Base-by-base conservation (phyloP, 441 rosid species). In the Croton setiger region DNA sequence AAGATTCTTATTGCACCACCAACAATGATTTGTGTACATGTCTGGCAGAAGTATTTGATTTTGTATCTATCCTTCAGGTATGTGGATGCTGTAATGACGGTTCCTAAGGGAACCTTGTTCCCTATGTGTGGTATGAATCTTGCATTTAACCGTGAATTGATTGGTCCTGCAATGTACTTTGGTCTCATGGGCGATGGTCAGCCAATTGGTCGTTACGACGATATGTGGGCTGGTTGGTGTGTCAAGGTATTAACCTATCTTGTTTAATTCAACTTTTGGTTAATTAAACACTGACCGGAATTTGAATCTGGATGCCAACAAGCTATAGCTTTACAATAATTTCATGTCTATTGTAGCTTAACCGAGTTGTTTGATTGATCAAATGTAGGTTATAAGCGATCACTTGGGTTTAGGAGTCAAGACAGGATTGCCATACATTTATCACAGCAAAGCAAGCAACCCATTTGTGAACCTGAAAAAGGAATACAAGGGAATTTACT, bases 141-240 rank as follows among this genome's bases (percentile, higher is more conserved):
- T 65, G 91, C 79, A 10, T 92, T 92, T 71, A 88, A 92, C 88
- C 95, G 97, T 64, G 96, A 92, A 52, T 79, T 88, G 64, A 90
- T 92, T 57, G 98, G 97, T 11, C 96, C 98, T 37, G 93, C 87
- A 55, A 88, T 92, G 96, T 92, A 92, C 85, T 92, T 90, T 35
- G 96, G 98, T 66, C 96, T 90, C 77, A 92, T 90, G 97, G 97
- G 98, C 8, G 97, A 92, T 72, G 97, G 98, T 69, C 98, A 92
- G 78, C 96, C 98, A 27, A 88, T 92, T 75, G 97, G 97, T 45
- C 95, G 96, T 8, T 88, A 92, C 8, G 96, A 92, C 59, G 97
- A 92, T 76, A 90, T 92, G 96, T 92, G 95, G 98, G 97, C 92
- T 70, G 96, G 98, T 54, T 92, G 98, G 96, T 90, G 98, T 70